A percentile compares a stretch with the other conserved stretches of the same genome.
These are phyloP conservation scores for Ensete ventricosum DNA, from an alignment of 176 grass and related monocot genomes.

Conservation along the genomic window DNA sequence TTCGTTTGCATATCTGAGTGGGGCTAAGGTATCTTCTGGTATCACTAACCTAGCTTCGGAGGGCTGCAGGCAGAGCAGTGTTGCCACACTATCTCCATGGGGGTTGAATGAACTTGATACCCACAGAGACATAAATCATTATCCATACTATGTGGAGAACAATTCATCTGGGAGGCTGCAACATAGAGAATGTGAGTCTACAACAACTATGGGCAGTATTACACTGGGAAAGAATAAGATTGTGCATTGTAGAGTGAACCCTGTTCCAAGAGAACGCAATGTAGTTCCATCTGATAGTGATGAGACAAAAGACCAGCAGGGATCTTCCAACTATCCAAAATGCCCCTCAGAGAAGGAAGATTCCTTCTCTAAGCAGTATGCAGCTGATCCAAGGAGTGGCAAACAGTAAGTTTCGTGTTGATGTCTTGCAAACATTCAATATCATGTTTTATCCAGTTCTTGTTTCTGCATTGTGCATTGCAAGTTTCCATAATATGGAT, in stretches of 20 bases:
- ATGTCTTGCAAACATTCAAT: not conserved
- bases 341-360: conserved; percentile 51
- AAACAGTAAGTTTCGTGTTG: conserved; percentile 76
- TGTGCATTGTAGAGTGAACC: conserved; percentile 22
- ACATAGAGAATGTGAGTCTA: not conserved
- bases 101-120: conserved; percentile 33
- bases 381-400: conserved; percentile 56
- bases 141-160: conserved; percentile 32
- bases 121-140: conserved; percentile 10
- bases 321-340: conserved; percentile 28
- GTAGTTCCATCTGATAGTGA: conserved; percentile 24
- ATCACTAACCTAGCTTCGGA: conserved; percentile 21
- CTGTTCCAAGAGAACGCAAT: conserved; percentile 29
- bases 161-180: conserved; percentile 30
- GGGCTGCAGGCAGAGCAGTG: conserved; percentile 28
- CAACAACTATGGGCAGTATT: conserved; percentile 15
- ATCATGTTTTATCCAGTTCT: not conserved
- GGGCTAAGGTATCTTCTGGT: conserved; percentile 22
- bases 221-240: conserved; percentile 44
- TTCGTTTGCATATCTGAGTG: conserved; percentile 63
- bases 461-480: not conserved
- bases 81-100: conserved; percentile 21
- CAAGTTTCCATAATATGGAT: not conserved
- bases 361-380: conserved; percentile 38
- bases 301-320: conserved; percentile 39